Evolutionary conservation across 2,329 filamentous ascomycete species (phyloP), one percentile per base, ranked within the genome.

Genomic region (Neonectria sp.): DNA sequence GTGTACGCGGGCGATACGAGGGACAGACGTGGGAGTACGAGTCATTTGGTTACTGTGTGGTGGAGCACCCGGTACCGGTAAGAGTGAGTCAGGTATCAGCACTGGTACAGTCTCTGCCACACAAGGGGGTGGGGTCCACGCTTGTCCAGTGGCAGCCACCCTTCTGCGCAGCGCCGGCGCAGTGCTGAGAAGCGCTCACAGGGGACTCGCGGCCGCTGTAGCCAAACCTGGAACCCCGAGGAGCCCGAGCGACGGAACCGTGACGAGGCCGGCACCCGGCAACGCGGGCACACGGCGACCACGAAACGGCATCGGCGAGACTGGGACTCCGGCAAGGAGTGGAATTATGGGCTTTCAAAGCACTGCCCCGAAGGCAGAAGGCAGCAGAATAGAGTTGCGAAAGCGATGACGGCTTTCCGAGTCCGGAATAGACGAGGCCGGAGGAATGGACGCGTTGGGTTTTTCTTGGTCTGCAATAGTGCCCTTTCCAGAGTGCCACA

Each of bases 1-100:
- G 65, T 46, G 55, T 75, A 75, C 70, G 73, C 63, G 67, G 62
- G 51, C 55, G 66, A 72, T 73, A 75, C 71, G 71, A 68, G 70
- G 62, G 53, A 46, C 46, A 52, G 51, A 60, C 61, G 60, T 61
- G 35, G 63, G 59, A 68, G 49, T 75, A 75, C 73, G 61, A 60
- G 46, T 40, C 24, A 53, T 37, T 63, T 37, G 43, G 71, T 65
- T 68, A 63, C 66, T 33, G 57, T 37, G 9, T n/a, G 8, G 45
- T 52, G 45, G 37, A 15, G 46, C 46, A 17, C 60, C 53, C 63
- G 56, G 73, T 75, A 75, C 52, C 68, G 4, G 31, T n/a, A 6
- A 24, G 25, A 55, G 55, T 72, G 71, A 71, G 63, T 68, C 72
- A 73, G 53, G 70, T 75, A 68, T 60, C 56, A 2, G 52, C 51